Base-by-base conservation (phyloP, 139 green algal species). In the Volvox reticuliferus region DNA sequence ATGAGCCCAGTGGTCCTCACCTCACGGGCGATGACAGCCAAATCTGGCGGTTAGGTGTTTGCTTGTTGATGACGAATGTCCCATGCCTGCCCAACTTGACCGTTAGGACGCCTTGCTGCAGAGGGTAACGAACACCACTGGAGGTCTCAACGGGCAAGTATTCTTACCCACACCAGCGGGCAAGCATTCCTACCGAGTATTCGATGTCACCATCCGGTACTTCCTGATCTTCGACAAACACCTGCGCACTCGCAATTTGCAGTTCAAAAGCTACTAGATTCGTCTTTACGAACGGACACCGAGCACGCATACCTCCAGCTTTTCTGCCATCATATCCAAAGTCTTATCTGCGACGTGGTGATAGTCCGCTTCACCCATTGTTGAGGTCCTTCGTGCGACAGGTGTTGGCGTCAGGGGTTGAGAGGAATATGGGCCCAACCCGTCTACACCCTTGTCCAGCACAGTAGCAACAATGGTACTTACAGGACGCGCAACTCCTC, bases 21-120 rank as follows among this genome's bases (percentile, higher is more conserved):
- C 95, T 98, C 76, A 99, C 91, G 1, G 98, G 98, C 0, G 98
- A 99, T 12, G 97, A 99, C 87, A 98, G 88, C 98, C 98, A 99
- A 28, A 99, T 98, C 92, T 99, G 98, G 19, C 95, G 95, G 94
- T 99, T 99, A 33, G 98, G 98, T 9, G 96, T 95, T 93, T 99
- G 98, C 93, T 99, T 99, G 95, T 99, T 99, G 69, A 99, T 94
- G 0, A 99, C 98, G 71, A 98, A 99, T 0, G 98, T 99, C 17
- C 98, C 98, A 13, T 91, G 73, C 5, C 65, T 76, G 9, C 97
- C 97, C 5, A 99, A 91, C 30, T 92, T 95, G 0, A 99, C 68
- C 0, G 96, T 98, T 65, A 99, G 89, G 69, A 99, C 97, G 0
- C 97, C 97, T 96, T 98, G 95, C 95, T 97, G 93, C 75, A 84